These are phyloP conservation scores for Podospora didyma DNA, from an alignment of 495 filamentous ascomycete genomes.

Conservation along the genomic window DNA sequence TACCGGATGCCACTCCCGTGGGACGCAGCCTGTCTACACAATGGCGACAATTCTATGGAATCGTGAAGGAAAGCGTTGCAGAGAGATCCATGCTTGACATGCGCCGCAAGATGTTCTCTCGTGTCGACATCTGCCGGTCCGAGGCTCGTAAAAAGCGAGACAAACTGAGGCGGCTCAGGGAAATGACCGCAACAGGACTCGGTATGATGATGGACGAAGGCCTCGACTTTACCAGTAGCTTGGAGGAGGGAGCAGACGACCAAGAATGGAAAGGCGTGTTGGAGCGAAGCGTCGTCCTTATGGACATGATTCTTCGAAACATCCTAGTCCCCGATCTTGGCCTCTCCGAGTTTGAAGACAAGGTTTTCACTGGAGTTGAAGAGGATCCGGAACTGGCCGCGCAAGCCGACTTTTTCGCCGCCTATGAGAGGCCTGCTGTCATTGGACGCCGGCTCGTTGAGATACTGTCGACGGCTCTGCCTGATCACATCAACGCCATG, in stretches of 20 bases:
- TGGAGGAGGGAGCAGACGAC: constrained; percentile 37
- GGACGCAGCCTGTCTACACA: constrained; percentile 39
- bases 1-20: too few relatives aligned
- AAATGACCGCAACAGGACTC: constrained; percentile 79
- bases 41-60: constrained; percentile 74
- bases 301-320: constrained; percentile 71
- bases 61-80: constrained; percentile 67
- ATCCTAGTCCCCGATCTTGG: constrained; percentile 50
- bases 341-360: constrained; percentile 70
- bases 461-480: constrained; percentile 58
- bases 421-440: constrained; percentile 44
- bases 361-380: constrained; percentile 59
- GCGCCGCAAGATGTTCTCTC: constrained; percentile 59
- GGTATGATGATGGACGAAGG: constrained; percentile 83
- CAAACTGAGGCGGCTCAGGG: constrained; percentile 60
- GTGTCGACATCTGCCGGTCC: constrained; percentile 63
- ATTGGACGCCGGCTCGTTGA: constrained; percentile 64
- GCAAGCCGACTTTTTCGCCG: constrained; percentile 30
- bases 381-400: constrained; percentile 53
- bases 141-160: constrained; percentile 67
- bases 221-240: constrained; percentile 50
- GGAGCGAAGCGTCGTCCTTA: constrained; percentile 67
- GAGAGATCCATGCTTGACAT: constrained; percentile 59
- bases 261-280: constrained; percentile 70
- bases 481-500: constrained; percentile 53